These are phyloP conservation scores for Fistulifera solaris DNA, from an alignment of 108 stramenopile genomes.

Conservation along the genomic window DNA sequence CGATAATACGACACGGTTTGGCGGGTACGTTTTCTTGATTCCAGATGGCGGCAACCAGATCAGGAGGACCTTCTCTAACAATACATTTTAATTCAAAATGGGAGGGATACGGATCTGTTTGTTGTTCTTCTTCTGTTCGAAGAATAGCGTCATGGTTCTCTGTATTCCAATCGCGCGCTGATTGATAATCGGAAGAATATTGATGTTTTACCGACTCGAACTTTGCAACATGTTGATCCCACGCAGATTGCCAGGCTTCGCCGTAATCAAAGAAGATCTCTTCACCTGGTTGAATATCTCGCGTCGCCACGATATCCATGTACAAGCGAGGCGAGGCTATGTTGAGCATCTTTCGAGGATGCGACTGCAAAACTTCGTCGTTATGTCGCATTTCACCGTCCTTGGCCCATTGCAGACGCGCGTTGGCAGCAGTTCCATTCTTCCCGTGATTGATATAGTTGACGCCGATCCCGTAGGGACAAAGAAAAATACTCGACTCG, in stretches of 20 bases:
- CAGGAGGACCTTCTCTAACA: constrained; percentile 9
- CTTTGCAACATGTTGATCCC: constrained; percentile 30
- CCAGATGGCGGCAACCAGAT: background rate
- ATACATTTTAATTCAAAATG: constrained; percentile 14
- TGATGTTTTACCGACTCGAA: constrained; percentile 18
- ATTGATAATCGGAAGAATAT: constrained; percentile 7
- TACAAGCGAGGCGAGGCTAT: constrained; percentile 17
- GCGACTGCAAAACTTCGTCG: constrained; percentile 10
- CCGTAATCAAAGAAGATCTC: constrained; percentile 65
- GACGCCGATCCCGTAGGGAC: constrained; percentile 36
- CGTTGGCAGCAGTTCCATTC: constrained; percentile 5
- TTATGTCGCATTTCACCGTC: constrained; percentile 14
- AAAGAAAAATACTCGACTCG: constrained; percentile 29
- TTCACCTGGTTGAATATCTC: constrained; percentile 47
- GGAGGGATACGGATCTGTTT: constrained; percentile 17
- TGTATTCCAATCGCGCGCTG: constrained; percentile 20
- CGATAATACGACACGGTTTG: constrained; percentile 3
- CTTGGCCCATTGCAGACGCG: constrained; percentile 19
- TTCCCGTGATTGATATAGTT: constrained; percentile 47
- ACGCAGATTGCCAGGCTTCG: constrained; percentile 45
- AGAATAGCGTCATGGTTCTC: constrained; percentile 17
- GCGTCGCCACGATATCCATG: constrained; percentile 38
- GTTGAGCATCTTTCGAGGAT: constrained; percentile 18
- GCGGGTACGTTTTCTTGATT: background rate
- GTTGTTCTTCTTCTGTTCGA: constrained; percentile 22